phyloP scores from a whole-genome alignment of 495 filamentous ascomycete genomes.

The Apodospora peruviana region DNA sequence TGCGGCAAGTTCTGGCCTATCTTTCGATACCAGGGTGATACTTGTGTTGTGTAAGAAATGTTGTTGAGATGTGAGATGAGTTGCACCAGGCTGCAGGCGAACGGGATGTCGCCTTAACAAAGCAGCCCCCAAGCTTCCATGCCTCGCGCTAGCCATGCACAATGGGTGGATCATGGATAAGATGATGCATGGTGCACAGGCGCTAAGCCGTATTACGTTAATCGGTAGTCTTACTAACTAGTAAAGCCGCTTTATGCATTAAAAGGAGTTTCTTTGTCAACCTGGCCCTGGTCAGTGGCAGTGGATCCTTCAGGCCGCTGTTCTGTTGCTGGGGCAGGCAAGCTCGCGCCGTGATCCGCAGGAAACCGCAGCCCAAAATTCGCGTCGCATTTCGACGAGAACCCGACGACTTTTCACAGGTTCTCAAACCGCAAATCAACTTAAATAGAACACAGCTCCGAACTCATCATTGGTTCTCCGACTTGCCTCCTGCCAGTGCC shows the following conservation, averaged over 20 bases:
- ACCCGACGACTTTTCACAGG: background rate
- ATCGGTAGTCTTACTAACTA: too few relatives aligned
- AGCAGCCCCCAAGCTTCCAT: background rate
- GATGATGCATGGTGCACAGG: background rate
- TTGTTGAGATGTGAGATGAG: background rate
- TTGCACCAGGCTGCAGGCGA: background rate
- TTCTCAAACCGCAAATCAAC: background rate
- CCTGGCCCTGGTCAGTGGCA: background rate
- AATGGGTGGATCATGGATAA: too few relatives aligned
- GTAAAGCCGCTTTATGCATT: background rate
- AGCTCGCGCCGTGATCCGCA: background rate
- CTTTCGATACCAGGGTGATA: constrained; percentile 12
- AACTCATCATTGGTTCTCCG: background rate
- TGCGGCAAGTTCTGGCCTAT: constrained; percentile 9
- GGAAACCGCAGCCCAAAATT: background rate
- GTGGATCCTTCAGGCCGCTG: background rate
- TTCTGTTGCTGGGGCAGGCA: background rate
- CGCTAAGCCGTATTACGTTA: too few relatives aligned
- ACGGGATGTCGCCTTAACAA: background rate
- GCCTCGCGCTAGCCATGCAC: background rate
- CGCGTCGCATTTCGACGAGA: background rate
- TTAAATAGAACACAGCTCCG: background rate
- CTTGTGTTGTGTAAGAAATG: background rate
- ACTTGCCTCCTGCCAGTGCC: background rate
- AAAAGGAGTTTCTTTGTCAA: background rate